A percentile compares a stretch with the other conserved stretches of the same genome.
Conservation (phyloP, 169 alveolate genomes). For the Amoebophrya sp. region DNA sequence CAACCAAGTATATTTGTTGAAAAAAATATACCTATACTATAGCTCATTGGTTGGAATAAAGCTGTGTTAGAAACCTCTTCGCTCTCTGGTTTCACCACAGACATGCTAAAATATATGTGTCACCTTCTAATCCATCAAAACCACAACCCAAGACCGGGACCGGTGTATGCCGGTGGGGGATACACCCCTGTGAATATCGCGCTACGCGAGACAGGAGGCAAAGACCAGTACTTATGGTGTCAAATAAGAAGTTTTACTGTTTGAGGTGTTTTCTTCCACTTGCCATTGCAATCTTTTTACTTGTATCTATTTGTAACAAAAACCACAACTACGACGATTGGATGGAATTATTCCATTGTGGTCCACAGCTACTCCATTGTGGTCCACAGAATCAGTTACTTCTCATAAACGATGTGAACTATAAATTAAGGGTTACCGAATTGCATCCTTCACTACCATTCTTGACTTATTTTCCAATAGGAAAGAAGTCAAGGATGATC, state of each 20-base stretch:
- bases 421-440: neutral
- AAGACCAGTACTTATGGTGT: too few relatives aligned
- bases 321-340: neutral
- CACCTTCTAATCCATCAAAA: conserved; percentile 34
- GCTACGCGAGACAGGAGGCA: neutral
- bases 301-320: neutral
- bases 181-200: conserved; percentile 40
- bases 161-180: conserved; percentile 47
- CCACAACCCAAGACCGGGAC: conserved; percentile 48
- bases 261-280: neutral
- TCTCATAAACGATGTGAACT: neutral
- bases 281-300: neutral
- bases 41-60: too few relatives aligned
- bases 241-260: neutral
- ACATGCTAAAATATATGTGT: neutral
- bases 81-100: too few relatives aligned
- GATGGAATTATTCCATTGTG: neutral
- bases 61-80: too few relatives aligned
- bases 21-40: too few relatives aligned
- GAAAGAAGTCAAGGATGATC: too few relatives aligned
- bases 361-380: neutral
- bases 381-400: neutral
- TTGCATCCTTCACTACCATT: too few relatives aligned
- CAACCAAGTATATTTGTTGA: too few relatives aligned
- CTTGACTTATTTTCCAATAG: too few relatives aligned